Conservation (phyloP, 192 early-diverging fungal genomes). For the Rhizoclosmatium sp. region DNA sequence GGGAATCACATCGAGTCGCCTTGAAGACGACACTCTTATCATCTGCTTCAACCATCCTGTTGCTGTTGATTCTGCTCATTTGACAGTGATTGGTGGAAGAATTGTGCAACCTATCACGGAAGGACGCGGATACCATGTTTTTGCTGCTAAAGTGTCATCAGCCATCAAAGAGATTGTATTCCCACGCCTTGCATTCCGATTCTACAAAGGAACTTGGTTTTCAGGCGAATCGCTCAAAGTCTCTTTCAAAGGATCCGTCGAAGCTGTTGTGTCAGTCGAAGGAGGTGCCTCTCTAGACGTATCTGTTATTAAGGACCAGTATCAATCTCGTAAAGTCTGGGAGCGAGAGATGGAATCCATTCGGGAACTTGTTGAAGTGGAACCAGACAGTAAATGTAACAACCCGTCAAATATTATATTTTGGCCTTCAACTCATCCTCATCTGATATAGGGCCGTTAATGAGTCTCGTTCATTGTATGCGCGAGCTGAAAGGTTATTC, state of each 20-base stretch:
- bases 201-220: background rate
- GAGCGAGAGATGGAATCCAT: conserved; percentile 66
- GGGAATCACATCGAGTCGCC: conserved; percentile 7
- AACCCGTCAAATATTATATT: background rate
- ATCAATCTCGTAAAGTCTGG: conserved; percentile 49
- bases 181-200: background rate
- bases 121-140: background rate
- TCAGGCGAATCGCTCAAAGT: background rate
- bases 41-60: conserved; percentile 31
- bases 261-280: background rate
- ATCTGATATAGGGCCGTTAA: conserved; percentile 59
- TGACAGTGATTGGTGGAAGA: too few species aligned
- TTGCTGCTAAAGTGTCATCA: background rate
- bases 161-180: background rate
- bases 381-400: conserved; percentile 86
- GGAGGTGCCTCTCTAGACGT: background rate
- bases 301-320: background rate
- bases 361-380: conserved; percentile 75
- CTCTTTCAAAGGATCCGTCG: background rate
- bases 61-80: background rate
- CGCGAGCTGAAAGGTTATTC: conserved; percentile 48
- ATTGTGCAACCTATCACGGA: too few species aligned
- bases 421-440: background rate
- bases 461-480: conserved; percentile 66
- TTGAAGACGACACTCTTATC: conserved; percentile 5